phyloP scores from a whole-genome alignment of 257 asterid species.

The Scutellaria baicalensis region DNA sequence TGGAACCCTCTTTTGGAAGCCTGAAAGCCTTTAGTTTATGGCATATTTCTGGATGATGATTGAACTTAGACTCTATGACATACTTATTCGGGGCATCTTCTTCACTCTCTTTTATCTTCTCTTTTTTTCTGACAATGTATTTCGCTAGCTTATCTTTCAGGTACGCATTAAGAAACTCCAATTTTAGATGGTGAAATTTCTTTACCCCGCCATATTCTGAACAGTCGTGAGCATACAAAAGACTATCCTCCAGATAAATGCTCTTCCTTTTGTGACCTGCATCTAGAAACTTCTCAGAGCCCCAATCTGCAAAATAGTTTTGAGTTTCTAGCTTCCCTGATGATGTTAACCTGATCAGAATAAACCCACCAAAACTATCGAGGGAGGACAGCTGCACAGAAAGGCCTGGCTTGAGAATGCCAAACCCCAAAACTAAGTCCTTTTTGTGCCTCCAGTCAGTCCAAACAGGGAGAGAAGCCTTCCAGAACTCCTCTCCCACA shows the following conservation, averaged over 20 bases:
- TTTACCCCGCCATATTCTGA: slow-evolving; percentile 27
- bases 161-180: slow-evolving; percentile 45
- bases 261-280: slow-evolving; percentile 34
- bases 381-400: slow-evolving; percentile 24
- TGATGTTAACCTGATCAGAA: slow-evolving; percentile 50
- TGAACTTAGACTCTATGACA: neutral
- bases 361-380: slow-evolving; percentile 44
- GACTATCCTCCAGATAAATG: slow-evolving; percentile 26
- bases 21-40: slow-evolving; percentile 29
- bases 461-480: slow-evolving; percentile 56
- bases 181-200: slow-evolving; percentile 26
- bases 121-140: slow-evolving; percentile 21
- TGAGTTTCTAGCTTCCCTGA: slow-evolving; percentile 74
- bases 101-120: slow-evolving; percentile 16
- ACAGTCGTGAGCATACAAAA: slow-evolving; percentile 26
- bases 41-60: slow-evolving; percentile 35
- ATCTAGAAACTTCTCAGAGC: slow-evolving; percentile 18
- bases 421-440: slow-evolving; percentile 55
- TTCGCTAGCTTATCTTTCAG: slow-evolving; percentile 38
- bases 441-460: slow-evolving; percentile 80
- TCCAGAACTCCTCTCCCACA: slow-evolving; percentile 38
- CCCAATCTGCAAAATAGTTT: slow-evolving; percentile 48
- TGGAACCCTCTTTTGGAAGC: slow-evolving; percentile 14
- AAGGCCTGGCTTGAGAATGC: slow-evolving; percentile 36
- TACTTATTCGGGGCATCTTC: slow-evolving; percentile 17